Base-by-base conservation (phyloP, 177 flowering plant species). In the Vitis hybrid region DNA sequence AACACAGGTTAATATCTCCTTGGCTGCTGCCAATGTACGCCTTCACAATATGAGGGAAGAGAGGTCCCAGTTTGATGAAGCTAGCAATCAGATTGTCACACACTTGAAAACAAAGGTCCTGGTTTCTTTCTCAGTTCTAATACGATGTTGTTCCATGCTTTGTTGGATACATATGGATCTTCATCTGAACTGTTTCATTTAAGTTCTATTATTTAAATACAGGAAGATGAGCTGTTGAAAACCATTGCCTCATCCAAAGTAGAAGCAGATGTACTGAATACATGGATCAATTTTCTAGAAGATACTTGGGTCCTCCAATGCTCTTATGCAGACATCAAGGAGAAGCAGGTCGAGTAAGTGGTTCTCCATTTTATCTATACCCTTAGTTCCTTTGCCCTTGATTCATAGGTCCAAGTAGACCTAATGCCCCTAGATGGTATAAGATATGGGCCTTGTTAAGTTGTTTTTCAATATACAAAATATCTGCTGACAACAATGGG, bases 281-380 rank as follows among this genome's bases (percentile, higher is more conserved):
- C 97, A 49, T 95, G 99, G 99, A 86, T 91, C 72, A 95, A 93
- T 78, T 95, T 95, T 81, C 82, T 95, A 76, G 97, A 93, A 74
- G 98, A 95, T 80, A 87, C 97, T 19, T 95, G 99, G 99, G 83
- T 69, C 78, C 89, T 95, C 70, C 99, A 88, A 71, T 81, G 84
- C 60, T 80, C 87, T 7, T 81, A 82, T 69, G 64, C 79, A 18
- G 94, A 93, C 70, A 78, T 74, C n/a, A 91, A 86, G 75, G 93
- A 90, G 70, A 90, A 88, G 74, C 86, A 86, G 73, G 78, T 80
- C 79, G 84, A 70, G 99, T 95, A 84, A 60, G 88, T 72, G 27
- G 21, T 46, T 60, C 27, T 52, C n/a, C 71, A 61, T 69, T 67
- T 21, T 49, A n/a, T 52, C 32, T 21, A 6, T 52, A 18, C 14